Evolutionary conservation across 768 basidiomycete genomes (phyloP).

Genomic region (Exidia glandulosa): DNA sequence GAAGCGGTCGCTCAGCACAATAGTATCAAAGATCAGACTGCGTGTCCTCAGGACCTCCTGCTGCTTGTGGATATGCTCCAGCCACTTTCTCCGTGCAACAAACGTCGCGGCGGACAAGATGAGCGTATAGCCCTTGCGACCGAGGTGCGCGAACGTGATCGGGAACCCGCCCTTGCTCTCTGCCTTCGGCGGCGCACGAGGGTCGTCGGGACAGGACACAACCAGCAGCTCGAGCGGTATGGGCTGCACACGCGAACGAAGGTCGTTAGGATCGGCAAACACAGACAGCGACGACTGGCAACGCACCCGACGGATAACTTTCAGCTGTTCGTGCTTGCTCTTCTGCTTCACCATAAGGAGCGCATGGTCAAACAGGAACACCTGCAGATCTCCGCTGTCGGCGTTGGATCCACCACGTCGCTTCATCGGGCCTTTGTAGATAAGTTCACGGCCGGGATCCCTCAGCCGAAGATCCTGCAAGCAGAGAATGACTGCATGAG

Average conservation of each 20-base stretch:
- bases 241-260: too few species aligned
- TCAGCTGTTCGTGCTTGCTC: constrained; percentile 83
- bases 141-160: constrained; percentile 89
- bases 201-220: constrained; percentile 69
- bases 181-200: constrained; percentile 14
- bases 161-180: constrained; percentile 76
- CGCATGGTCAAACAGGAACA: constrained; percentile 95
- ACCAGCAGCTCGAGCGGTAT: constrained; percentile 90
- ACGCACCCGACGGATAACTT: constrained; percentile 85
- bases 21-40: constrained; percentile 78
- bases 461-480: constrained; percentile 69
- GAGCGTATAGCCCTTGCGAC: constrained; percentile 83
- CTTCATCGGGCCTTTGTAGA: constrained; percentile 84
- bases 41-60: constrained; percentile 76
- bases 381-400: constrained; percentile 81
- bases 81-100: constrained; percentile 83
- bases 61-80: constrained; percentile 83
- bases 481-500: neutral
- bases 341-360: constrained; percentile 90
- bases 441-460: constrained; percentile 82
- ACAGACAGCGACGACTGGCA: neutral
- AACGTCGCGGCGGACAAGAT: constrained; percentile 85
- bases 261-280: constrained; percentile 2
- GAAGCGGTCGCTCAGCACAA: constrained; percentile 77
- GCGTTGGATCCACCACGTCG: constrained; percentile 62